Evolutionary conservation across 352 stramenopile species (phyloP), one percentile per base, ranked within the genome.

Genomic region (Pythium dissotocum): DNA sequence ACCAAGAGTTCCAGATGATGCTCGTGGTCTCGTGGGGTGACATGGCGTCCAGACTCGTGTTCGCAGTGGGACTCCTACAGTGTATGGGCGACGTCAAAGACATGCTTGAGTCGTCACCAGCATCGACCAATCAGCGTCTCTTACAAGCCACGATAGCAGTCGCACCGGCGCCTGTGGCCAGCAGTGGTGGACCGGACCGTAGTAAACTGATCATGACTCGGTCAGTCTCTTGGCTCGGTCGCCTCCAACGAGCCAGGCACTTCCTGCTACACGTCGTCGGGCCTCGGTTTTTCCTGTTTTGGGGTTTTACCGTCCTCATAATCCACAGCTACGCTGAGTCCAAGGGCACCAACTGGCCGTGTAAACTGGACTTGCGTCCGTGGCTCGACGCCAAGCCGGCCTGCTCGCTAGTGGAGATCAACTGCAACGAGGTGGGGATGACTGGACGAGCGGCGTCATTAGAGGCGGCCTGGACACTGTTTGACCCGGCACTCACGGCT

Each of bases 1-100:
- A 64, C 5, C 58, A 64, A 26, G 58, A 64, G n/a, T 64, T 64
- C 32, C 58, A 64, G 46, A 44, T 64, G 42, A 64, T 64, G 44
- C 16, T 64, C 21, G 35, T 57, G 9, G 46, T 48, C 6, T 64
- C 58, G 18, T 64, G 58, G 58, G 33, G 0, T 9, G 58, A 64
- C 58, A 46, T 64, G 58, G 12, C 18, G 2, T 46, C 28, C 2
- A 26, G 58, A 3, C 6, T 64, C 12, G 58, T 64, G 5, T 64
- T 64, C 10, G 58, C 44, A 4, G 28, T 57, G 4, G 58, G 46
- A 0, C 28, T 64, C 0, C 10, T 64, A 26, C 42, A 51, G 60
- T 60, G 35, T 28, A 59, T 66, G 49, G 33, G 58, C 10, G 12
- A n/a, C 4, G 28, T 66, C 49, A 60, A 66, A 36, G 48, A 66